Base-by-base conservation (phyloP, 441 rosid genomes). In the Rhodomyrtus psidioides region DNA sequence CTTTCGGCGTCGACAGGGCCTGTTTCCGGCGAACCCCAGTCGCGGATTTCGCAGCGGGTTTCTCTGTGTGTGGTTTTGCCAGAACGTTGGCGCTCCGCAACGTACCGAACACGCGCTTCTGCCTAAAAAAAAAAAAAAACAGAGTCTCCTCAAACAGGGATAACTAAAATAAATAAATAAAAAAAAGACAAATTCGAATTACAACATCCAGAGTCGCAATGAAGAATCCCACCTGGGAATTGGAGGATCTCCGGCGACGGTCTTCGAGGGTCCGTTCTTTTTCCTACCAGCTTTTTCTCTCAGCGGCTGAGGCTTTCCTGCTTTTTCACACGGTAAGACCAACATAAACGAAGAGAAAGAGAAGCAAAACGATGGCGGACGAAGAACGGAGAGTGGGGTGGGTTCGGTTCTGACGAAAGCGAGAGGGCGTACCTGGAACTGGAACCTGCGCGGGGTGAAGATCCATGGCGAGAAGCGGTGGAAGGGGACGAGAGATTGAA, bases 91-190 rank as follows among this genome's bases (percentile, higher is more conserved):
- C 59, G 86, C 76, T 62, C 34, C 54, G 62, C 82, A 51, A 46
- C 1, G 85, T 55, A 17, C 89, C 88, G 12, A 87, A 86, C n/a
- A 85, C 84, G 26, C 87, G 86, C 28, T 83, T 90, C 82, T 84
- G 59, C 86, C 87, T 87, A 57, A 79, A 53, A 62, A 83, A 9
- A 49, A 4, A 28, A 28, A 7, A n/a, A 4, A 60, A 60, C 12
- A 8, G 23, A 4, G 44, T 4, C 21, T 0, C 76, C 44, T 39
- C 76, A 9, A 2, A 5, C 76, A 9, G 76, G 46, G 19, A 34
- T 17, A 4, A 30, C 76, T 19, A 44, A 6, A 53, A 51, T n/a
- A n/a, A n/a, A n/a, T n/a, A n/a, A n/a, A n/a, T n/a, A n/a, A 51
- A 51, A 13, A 51, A 59, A 65, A 23, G 83, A 74, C 79, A 6